Evolutionary conservation across 176 grass and related monocot species (phyloP).

Genomic region (Rhynchospora tenuis): DNA sequence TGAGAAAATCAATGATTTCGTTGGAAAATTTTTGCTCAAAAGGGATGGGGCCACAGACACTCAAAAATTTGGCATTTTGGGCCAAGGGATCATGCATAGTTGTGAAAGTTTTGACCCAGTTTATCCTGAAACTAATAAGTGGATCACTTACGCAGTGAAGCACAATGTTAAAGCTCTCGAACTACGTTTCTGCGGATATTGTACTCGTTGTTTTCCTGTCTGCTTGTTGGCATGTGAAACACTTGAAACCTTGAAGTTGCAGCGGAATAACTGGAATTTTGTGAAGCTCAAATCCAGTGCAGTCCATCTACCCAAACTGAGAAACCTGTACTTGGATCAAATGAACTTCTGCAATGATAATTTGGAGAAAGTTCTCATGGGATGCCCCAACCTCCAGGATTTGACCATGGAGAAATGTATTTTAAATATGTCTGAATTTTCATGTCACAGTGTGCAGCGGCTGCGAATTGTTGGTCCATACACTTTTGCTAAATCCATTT

Average conservation of each 20-base stretch:
- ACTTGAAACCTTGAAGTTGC: not conserved
- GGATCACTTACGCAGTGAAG: not conserved
- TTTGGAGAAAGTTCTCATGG: not conserved
- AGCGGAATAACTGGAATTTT: not conserved
- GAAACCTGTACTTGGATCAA: not conserved
- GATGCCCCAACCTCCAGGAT: not conserved
- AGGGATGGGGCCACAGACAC: not conserved
- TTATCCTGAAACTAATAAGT: not conserved
- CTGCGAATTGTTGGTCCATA: not conserved
- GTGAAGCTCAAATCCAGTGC: not conserved
- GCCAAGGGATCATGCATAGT: too few relatives aligned
- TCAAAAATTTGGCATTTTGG: not conserved
- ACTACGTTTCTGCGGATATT: not conserved
- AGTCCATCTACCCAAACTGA: not conserved
- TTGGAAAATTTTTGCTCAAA: not conserved
- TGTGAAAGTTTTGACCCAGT: too few relatives aligned
- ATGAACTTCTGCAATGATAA: not conserved
- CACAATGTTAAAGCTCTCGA: not conserved
- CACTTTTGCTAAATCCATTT: not conserved
- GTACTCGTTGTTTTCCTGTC: not conserved
- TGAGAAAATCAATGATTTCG: not conserved
- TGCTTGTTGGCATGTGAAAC: not conserved
- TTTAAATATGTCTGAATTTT: not conserved
- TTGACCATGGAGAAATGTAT: not conserved
- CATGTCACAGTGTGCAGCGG: not conserved